Conservation (phyloP, 2,329 filamentous ascomycete genomes). For the Fusarium nematophilum region DNA sequence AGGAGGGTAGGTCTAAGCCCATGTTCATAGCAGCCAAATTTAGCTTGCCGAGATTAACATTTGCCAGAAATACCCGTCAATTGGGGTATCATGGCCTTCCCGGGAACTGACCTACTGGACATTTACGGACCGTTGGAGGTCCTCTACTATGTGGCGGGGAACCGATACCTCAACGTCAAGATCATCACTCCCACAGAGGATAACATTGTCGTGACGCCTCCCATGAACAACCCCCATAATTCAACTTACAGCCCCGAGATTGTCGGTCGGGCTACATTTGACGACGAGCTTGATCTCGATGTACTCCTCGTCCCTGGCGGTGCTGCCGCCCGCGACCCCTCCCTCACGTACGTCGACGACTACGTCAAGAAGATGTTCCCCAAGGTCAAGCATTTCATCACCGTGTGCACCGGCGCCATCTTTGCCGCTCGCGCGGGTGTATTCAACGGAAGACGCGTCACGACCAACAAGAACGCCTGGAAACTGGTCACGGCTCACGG, state of each 20-base stretch:
- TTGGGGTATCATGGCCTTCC: background rate
- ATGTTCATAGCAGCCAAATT: too few species aligned
- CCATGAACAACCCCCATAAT: background rate
- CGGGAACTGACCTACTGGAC: background rate
- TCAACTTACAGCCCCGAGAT: background rate
- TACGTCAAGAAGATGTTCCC: conserved; percentile 46
- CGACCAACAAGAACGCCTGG: conserved; percentile 72
- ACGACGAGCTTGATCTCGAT: conserved; percentile 49
- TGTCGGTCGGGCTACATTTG: background rate
- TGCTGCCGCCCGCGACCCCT: conserved; percentile 54
- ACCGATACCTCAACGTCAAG: conserved; percentile 3
- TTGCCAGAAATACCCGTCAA: too few species aligned
- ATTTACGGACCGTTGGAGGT: background rate
- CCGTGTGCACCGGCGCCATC: conserved; percentile 72
- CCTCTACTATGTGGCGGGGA: background rate
- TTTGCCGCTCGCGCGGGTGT: conserved; percentile 67
- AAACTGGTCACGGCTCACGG: conserved; percentile 57
- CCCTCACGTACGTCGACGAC: conserved; percentile 50
- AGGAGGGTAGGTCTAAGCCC: too few species aligned
- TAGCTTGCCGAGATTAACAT: too few species aligned
- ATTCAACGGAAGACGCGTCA: conserved; percentile 68
- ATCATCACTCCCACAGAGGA: conserved; percentile 7
- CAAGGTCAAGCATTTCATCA: conserved; percentile 65
- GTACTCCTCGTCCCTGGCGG: conserved; percentile 75
- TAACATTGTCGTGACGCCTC: background rate